Evolutionary conservation across 78 protist genomes (phyloP).

Genomic region (slime mould (Dictyostelium discoideum)): DNA sequence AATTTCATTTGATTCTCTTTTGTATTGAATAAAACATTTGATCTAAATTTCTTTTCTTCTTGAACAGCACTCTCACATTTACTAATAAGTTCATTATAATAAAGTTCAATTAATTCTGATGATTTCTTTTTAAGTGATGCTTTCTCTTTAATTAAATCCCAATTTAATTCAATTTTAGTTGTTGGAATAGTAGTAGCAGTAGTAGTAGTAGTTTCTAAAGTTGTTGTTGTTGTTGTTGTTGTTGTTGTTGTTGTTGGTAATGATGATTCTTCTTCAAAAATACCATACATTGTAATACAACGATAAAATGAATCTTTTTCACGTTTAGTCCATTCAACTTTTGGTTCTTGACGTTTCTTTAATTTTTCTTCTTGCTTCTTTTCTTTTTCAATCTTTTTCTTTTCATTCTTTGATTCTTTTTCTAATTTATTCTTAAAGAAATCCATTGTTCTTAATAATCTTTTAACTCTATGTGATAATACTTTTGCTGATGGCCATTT

Average conservation of each 20-base stretch:
- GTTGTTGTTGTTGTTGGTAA: neutral
- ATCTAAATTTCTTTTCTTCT: slow-evolving; percentile 13
- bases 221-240: neutral
- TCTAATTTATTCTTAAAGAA: slow-evolving; percentile 24
- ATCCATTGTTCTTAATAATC: slow-evolving; percentile 52
- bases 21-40: neutral
- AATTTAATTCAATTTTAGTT: slow-evolving; percentile 7
- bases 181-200: neutral
- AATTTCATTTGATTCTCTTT: neutral
- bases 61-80: slow-evolving; percentile 31
- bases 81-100: slow-evolving; percentile 32
- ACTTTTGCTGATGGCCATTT: slow-evolving; percentile 80
- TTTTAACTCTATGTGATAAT: slow-evolving; percentile 49
- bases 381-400: slow-evolving; percentile 31
- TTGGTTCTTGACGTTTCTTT: slow-evolving; percentile 38
- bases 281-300: slow-evolving; percentile 50
- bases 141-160: slow-evolving; percentile 72
- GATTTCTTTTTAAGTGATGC: slow-evolving; percentile 77
- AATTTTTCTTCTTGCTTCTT: slow-evolving; percentile 33
- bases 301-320: slow-evolving; percentile 72
- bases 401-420: slow-evolving; percentile 30
- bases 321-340: slow-evolving; percentile 77
- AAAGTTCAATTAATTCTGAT: slow-evolving; percentile 50
- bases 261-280: neutral
- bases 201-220: neutral